A percentile compares a stretch with the other conserved stretches of the same genome.
Evolutionary conservation across 805 yeast species (phyloP).

Genomic region (Nakazawaea ishiwadae): DNA sequence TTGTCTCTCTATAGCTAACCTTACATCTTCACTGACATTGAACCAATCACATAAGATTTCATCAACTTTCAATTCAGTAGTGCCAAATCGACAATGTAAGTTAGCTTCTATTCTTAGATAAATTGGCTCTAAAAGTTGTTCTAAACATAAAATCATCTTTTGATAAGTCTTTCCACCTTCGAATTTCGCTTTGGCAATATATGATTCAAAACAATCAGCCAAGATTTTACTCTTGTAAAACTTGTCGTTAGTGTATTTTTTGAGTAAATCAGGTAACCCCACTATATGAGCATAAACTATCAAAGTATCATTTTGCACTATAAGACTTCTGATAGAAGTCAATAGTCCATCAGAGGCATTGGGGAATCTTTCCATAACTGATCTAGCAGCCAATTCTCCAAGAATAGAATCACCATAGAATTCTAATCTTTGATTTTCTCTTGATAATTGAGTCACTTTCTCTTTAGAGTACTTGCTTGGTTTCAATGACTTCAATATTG

Average conservation of each 20-base stretch:
- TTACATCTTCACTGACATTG: neutral
- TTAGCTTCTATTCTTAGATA: neutral
- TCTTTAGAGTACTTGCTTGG: neutral
- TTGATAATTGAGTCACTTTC: neutral
- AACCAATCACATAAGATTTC: slow-evolving; percentile 7
- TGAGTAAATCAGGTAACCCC: slow-evolving; percentile 33
- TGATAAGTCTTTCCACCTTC: slow-evolving; percentile 3
- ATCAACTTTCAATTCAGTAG: slow-evolving; percentile 2
- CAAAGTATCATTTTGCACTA: slow-evolving; percentile 35
- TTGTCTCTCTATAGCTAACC: no score
- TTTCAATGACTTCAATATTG: neutral
- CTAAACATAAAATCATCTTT: slow-evolving; percentile 1
- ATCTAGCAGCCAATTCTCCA: slow-evolving; percentile 33
- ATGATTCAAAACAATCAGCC: slow-evolving; percentile 44
- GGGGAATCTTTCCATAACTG: slow-evolving; percentile 35
- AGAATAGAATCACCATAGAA: slow-evolving; percentile 41
- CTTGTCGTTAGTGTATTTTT: slow-evolving; percentile 29
- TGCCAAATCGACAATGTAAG: neutral
- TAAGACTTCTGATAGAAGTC: slow-evolving; percentile 33
- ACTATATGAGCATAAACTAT: slow-evolving; percentile 34
- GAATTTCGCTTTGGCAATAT: slow-evolving; percentile 28
- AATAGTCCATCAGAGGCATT: slow-evolving; percentile 37
- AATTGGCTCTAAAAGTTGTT: slow-evolving; percentile 1
- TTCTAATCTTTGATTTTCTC: slow-evolving; percentile 36
- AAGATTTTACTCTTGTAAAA: slow-evolving; percentile 36